A percentile compares a stretch with the other conserved stretches of the same genome.
Conservation (phyloP, 129 eudicot genomes). For the Arctium minus region DNA sequence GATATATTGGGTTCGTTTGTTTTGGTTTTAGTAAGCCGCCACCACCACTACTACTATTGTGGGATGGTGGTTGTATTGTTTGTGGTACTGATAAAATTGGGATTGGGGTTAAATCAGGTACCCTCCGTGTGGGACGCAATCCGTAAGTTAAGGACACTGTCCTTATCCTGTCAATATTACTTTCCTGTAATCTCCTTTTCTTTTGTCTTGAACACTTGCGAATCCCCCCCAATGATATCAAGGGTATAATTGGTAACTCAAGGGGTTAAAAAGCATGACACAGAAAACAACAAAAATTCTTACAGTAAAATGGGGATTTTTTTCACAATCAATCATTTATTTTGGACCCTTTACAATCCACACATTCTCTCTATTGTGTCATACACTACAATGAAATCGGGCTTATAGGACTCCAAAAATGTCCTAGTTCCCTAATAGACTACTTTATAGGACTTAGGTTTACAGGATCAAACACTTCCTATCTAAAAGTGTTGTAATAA, state of each 20-base stretch:
- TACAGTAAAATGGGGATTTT: conserved; percentile 38
- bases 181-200: conserved; percentile 38
- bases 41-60: neutral
- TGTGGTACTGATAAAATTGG: conserved; percentile 23
- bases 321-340: conserved; percentile 38
- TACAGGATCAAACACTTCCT: no score
- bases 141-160: conserved; percentile 75
- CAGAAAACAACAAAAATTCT: conserved; percentile 50
- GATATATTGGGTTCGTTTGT: neutral
- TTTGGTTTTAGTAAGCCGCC: neutral
- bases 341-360: conserved; percentile 38
- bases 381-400: neutral
- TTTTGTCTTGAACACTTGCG: conserved; percentile 15
- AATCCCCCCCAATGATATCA: conserved; percentile 1
- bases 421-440: no score
- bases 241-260: conserved; percentile 43
- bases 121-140: conserved; percentile 49
- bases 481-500: no score
- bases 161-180: conserved; percentile 35
- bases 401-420: no score
- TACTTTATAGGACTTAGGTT: no score
- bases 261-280: conserved; percentile 28
- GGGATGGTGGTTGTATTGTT: conserved; percentile 20
- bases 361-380: conserved; percentile 7
- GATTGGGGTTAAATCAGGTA: conserved; percentile 52